These are phyloP conservation scores for Cyberlindnera mrakii DNA, from an alignment of 805 yeast genomes.

Conservation along the genomic window DNA sequence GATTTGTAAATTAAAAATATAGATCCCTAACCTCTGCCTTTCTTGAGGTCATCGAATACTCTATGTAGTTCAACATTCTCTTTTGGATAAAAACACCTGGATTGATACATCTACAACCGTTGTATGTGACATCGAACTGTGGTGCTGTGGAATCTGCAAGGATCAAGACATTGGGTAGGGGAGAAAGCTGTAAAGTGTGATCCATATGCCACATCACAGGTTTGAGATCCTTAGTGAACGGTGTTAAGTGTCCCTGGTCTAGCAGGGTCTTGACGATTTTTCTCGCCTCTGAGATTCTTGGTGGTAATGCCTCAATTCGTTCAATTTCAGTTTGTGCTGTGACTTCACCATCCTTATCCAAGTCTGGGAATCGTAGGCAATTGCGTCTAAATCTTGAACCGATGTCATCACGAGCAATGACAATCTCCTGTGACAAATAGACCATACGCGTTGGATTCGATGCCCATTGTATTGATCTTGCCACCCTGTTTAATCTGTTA, in stretches of 20 bases:
- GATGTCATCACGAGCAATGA: slow-evolving; percentile 65
- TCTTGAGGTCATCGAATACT: slow-evolving; percentile 59
- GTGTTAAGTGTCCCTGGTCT: slow-evolving; percentile 86
- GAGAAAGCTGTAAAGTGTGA: slow-evolving; percentile 62
- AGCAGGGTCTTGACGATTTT: slow-evolving; percentile 72
- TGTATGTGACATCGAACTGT: slow-evolving; percentile 66
- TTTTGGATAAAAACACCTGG: slow-evolving; percentile 51
- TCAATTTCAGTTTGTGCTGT: slow-evolving; percentile 23
- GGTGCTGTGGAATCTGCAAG: slow-evolving; percentile 71
- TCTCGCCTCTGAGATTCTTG: slow-evolving; percentile 53
- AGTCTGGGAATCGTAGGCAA: slow-evolving; percentile 47
- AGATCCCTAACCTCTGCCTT: slow-evolving; percentile 43
- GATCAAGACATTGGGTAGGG: slow-evolving; percentile 64
- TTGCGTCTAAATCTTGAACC: slow-evolving; percentile 67
- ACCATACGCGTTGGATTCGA: slow-evolving; percentile 77
- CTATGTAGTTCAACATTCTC: slow-evolving; percentile 59
- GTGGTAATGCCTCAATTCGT: slow-evolving; percentile 31
- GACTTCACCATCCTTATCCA: slow-evolving; percentile 17
- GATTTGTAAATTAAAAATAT: slow-evolving; percentile 24
- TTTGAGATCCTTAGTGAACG: slow-evolving; percentile 56
- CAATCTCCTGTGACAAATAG: slow-evolving; percentile 81
- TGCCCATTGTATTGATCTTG: slow-evolving; percentile 48
- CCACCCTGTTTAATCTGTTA: slow-evolving; percentile 54
- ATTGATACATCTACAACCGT: slow-evolving; percentile 76
- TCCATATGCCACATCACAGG: slow-evolving; percentile 70